Conservation (phyloP, 2,329 filamentous ascomycete species). For the Neonectria ditissima region DNA sequence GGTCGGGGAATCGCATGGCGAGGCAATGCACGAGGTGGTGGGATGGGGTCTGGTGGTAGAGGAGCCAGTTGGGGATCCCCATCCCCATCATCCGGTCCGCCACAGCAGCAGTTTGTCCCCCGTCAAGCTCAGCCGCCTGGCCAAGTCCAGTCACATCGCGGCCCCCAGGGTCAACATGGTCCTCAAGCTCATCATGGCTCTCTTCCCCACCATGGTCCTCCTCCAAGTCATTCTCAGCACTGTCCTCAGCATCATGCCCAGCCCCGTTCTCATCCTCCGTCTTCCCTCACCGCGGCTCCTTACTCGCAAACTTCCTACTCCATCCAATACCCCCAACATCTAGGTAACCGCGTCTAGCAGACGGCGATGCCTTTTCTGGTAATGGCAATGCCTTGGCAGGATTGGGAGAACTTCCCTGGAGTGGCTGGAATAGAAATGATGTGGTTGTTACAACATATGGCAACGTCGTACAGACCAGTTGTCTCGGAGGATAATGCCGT, state of each 20-base stretch:
- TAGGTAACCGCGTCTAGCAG: conserved; percentile 29
- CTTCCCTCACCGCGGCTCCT: conserved; percentile 16
- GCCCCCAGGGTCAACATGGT: neutral
- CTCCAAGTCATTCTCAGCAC: neutral
- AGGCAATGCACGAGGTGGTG: conserved; percentile 27
- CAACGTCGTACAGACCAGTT: neutral
- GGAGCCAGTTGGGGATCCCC: conserved; percentile 3
- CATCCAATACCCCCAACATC: conserved; percentile 29
- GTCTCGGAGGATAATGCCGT: neutral
- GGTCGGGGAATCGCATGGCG: conserved; percentile 30
- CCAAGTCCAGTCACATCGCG: no score
- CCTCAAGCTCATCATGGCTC: neutral
- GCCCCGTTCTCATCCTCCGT: conserved; percentile 5
- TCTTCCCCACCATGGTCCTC: neutral
- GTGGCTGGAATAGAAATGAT: neutral
- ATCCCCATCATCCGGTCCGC: conserved; percentile 13
- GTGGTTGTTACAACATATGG: neutral
- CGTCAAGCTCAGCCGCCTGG: no score
- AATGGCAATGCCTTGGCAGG: neutral
- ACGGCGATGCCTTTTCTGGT: neutral
- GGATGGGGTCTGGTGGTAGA: conserved; percentile 9
- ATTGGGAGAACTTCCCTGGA: no score
- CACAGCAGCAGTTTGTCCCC: conserved; percentile 16
- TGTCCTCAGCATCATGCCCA: neutral
- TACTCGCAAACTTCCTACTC: neutral